Conservation (phyloP, 305 asterid species). For the Fraxinus nigra region DNA sequence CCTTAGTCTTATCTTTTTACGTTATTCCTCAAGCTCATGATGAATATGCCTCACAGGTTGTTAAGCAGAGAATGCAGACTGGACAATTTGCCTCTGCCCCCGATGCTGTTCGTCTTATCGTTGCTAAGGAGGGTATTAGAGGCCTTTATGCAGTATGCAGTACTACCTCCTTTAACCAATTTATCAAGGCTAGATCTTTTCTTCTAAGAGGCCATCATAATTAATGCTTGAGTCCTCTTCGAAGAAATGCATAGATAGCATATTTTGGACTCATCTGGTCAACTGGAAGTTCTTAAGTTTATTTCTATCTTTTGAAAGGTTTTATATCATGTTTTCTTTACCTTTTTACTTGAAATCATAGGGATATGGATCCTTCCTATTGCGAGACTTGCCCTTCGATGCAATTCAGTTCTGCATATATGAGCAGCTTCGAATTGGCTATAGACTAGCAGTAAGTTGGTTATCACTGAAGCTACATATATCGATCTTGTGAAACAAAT, state of each 20-base stretch:
- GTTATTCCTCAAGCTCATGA: slow-evolving; percentile 11
- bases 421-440: slow-evolving; percentile 66
- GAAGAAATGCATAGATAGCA: background rate
- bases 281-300: background rate
- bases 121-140: slow-evolving; percentile 70
- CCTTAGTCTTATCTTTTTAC: background rate
- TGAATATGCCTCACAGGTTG: slow-evolving; percentile 40
- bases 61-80: slow-evolving; percentile 76
- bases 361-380: slow-evolving; percentile 68
- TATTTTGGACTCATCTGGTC: background rate
- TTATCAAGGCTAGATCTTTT: background rate
- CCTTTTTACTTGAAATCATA: slow-evolving; percentile 16
- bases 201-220: background rate
- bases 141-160: slow-evolving; percentile 76
- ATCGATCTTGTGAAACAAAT: background rate
- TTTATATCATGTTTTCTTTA: background rate
- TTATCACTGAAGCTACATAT: background rate
- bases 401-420: slow-evolving; percentile 71
- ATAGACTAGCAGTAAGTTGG: slow-evolving; percentile 62
- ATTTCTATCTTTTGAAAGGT: background rate
- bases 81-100: slow-evolving; percentile 76
- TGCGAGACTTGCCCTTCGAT: slow-evolving; percentile 74
- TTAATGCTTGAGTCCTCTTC: background rate
- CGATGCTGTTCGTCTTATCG: slow-evolving; percentile 60
- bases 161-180: background rate